Percentiles rank a stretch among this genome's conserved stretches.
Conservation (phyloP, 2,329 filamentous ascomycete species). For the Cercospora beticola region DNA sequence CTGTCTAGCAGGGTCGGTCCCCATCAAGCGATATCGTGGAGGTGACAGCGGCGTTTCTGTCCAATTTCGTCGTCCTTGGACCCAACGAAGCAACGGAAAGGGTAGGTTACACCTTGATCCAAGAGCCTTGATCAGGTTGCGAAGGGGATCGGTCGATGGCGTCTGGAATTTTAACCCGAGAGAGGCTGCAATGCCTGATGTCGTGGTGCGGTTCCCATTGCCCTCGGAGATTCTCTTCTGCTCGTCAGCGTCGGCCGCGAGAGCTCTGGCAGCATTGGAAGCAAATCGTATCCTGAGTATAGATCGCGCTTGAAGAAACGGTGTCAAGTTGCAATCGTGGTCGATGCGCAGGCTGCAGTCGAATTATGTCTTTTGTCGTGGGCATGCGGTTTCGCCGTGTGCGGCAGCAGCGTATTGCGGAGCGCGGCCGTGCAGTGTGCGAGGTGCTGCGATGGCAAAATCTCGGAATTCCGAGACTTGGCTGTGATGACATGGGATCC, state of each 20-base stretch:
- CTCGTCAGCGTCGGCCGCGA: not conserved
- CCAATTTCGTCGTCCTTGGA: not conserved
- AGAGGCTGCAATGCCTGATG: not conserved
- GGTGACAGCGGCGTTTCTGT: not conserved
- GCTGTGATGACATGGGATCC: slow-evolving; percentile 4
- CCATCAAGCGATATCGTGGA: not conserved
- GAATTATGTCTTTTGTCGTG: not conserved
- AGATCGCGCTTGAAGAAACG: not conserved
- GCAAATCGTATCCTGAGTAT: not conserved
- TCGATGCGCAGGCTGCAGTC: not conserved
- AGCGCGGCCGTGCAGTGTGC: not conserved
- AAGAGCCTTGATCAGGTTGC: not conserved
- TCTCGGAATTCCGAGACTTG: not conserved
- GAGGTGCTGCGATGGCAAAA: not conserved
- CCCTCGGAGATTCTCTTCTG: not conserved
- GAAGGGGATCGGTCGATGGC: not conserved
- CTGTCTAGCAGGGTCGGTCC: not conserved
- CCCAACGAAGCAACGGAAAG: not conserved
- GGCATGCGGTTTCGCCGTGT: not conserved
- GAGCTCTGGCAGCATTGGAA: not conserved
- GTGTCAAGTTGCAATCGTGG: not conserved
- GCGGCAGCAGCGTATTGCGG: not conserved
- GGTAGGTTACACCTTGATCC: not conserved
- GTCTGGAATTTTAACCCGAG: not conserved
- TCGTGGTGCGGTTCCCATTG: not conserved